Conservation (phyloP, 2,329 filamentous ascomycete species). For the Penicillium sclerotiorum region DNA sequence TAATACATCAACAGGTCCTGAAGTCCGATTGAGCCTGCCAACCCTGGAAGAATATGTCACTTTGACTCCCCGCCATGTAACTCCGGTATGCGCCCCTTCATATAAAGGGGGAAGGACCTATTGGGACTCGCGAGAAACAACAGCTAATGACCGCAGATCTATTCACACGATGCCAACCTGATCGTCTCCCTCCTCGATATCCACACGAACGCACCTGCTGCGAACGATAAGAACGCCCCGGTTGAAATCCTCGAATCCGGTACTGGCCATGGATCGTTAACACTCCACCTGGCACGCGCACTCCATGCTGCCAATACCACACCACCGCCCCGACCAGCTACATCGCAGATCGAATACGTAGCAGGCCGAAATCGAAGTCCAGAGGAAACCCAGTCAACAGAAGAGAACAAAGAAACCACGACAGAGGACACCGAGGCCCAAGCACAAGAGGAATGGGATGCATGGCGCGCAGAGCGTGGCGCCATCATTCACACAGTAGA, state of each 20-base stretch:
- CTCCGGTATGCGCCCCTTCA: slow-evolving; percentile 60
- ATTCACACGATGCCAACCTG: slow-evolving; percentile 72
- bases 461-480: slow-evolving; percentile 56
- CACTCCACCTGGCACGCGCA: slow-evolving; percentile 72
- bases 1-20: slow-evolving; percentile 36
- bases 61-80: slow-evolving; percentile 69
- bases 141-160: slow-evolving; percentile 56
- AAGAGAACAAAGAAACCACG: slow-evolving; percentile 11
- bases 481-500: slow-evolving; percentile 79
- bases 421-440: slow-evolving; percentile 13
- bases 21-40: slow-evolving; percentile 64
- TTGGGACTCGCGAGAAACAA: background rate
- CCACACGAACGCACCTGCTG: slow-evolving; percentile 55
- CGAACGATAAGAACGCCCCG: slow-evolving; percentile 41
- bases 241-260: slow-evolving; percentile 82
- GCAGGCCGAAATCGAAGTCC: slow-evolving; percentile 26
- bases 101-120: background rate
- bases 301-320: slow-evolving; percentile 72
- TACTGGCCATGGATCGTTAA: slow-evolving; percentile 80
- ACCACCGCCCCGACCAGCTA: slow-evolving; percentile 47
- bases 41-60: slow-evolving; percentile 74
- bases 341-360: slow-evolving; percentile 36
- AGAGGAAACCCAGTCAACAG: slow-evolving; percentile 25
- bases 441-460: slow-evolving; percentile 44
- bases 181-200: slow-evolving; percentile 78